Percentiles rank a stretch among this genome's conserved stretches.
phyloP scores from a whole-genome alignment of 1,139 yeast species.

The Geotrichum restrictum region DNA sequence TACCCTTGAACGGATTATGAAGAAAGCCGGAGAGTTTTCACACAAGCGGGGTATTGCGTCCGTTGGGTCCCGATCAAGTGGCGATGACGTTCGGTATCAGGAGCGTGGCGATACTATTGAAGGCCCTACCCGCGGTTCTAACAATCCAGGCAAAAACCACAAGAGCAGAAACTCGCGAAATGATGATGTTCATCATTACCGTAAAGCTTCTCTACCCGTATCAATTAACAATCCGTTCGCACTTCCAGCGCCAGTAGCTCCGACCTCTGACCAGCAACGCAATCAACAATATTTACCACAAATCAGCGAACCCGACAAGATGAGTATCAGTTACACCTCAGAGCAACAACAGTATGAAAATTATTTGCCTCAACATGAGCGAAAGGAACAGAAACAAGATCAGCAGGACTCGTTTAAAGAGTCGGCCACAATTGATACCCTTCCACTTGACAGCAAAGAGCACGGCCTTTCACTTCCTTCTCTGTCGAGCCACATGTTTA shows the following conservation, averaged over 20 bases:
- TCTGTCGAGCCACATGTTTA: constrained; percentile 2
- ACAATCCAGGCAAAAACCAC: neutral
- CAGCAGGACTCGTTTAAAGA: neutral
- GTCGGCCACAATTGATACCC: neutral
- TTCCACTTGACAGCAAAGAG: neutral
- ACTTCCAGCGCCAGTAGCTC: neutral
- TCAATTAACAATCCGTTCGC: neutral
- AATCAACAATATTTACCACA: neutral
- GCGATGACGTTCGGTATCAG: constrained; percentile 3
- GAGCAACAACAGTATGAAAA: neutral
- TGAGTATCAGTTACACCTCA: neutral
- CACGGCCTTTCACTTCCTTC: neutral
- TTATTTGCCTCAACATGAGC: neutral
- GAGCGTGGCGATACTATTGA: neutral
- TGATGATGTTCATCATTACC: neutral
- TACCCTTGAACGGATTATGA: neutral
- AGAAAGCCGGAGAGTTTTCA: neutral
- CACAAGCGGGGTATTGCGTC: constrained; percentile 16
- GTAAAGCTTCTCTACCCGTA: neutral
- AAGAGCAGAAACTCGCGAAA: neutral
- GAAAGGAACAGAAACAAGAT: neutral
- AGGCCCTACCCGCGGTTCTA: neutral
- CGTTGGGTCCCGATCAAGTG: constrained; percentile 8
- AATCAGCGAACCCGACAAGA: neutral
- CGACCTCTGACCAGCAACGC: neutral